Base-by-base conservation (phyloP, 1,139 yeast genomes). In the Lodderomyces theae region DNA sequence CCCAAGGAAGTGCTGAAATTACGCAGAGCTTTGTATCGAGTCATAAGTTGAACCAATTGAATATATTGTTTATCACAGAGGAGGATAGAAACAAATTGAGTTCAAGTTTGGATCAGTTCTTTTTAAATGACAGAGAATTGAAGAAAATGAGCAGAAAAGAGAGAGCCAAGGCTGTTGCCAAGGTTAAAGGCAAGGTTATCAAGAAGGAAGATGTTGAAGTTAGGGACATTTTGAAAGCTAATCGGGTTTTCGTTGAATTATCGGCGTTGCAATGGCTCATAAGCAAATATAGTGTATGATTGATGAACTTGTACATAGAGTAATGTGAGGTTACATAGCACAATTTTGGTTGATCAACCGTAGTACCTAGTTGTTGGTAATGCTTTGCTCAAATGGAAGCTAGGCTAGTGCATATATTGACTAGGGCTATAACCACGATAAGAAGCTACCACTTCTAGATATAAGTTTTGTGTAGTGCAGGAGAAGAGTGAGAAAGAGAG, bases 141-240 rank as follows among this genome's bases (percentile, higher is more conserved):
- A 24, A 38, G 8, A n/a, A 11, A 8, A 31, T 44, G 34, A 25
- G 13, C 18, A 38, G 37, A 28, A 38, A 30, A 21, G 48, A 44
- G 11, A 40, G 34, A 26, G 31, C 40, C 5, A 44, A 39, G 22
- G 66, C 30, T 76, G 85, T 16, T 69, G 79, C 58, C 61, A 69
- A 59, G 47, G 69, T 56, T 31, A 77, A 76, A 53, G 77, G 87
- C 36, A 86, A 77, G 51, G 80, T 87, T 28, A 66, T 86, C 46
- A 76, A 81, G 48, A 82, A 85, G 60, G 95, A 88, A 52, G 86
- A 83, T 18, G 79, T 88, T 31, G 87, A 86, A 58, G 94, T 90
- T 29, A 80, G 92, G 63, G 96, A 89, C 57, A 58, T 90, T 42
- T 77, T 90, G 50, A 85, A 81, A 64, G 94, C 97, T 22, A 79